Percentiles rank a stretch among this genome's conserved stretches.
phyloP scores from a whole-genome alignment of 2,329 filamentous ascomycete species.

The Talaromyces sp. region DNA sequence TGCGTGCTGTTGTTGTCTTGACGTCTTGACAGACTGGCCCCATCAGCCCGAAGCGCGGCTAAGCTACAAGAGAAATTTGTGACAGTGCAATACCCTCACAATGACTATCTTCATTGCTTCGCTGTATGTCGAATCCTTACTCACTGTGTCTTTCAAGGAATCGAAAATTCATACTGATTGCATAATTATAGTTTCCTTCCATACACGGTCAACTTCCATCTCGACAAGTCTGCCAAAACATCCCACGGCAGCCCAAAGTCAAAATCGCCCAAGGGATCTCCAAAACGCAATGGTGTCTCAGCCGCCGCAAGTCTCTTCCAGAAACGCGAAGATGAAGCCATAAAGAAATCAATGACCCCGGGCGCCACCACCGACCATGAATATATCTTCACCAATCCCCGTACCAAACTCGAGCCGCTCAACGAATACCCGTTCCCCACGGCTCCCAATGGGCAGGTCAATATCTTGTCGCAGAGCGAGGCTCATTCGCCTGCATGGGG shows the following conservation, averaged over 20 bases:
- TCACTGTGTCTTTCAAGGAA: neutral
- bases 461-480: conserved; percentile 67
- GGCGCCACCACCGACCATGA: conserved; percentile 45
- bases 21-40: neutral
- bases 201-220: conserved; percentile 84
- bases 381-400: conserved; percentile 37
- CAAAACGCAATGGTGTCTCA: conserved; percentile 7
- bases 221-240: conserved; percentile 31
- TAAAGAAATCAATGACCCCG: conserved; percentile 35
- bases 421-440: conserved; percentile 34
- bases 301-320: conserved; percentile 38
- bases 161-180: neutral
- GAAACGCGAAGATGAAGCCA: conserved; percentile 25
- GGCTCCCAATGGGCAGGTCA: conserved; percentile 38
- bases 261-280: conserved; percentile 21
- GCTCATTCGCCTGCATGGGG: conserved; percentile 77
- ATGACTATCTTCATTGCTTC: conserved; percentile 64
- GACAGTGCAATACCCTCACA: conserved; percentile 22
- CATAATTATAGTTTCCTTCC: conserved; percentile 71
- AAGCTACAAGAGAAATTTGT: neutral
- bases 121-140: conserved; percentile 46
- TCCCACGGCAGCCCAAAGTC: conserved; percentile 31
- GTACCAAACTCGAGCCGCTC: conserved; percentile 29
- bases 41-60: neutral
- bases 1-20: neutral